phyloP scores from a whole-genome alignment of 495 filamentous ascomycete genomes.

The Mycothermus thermophilus region DNA sequence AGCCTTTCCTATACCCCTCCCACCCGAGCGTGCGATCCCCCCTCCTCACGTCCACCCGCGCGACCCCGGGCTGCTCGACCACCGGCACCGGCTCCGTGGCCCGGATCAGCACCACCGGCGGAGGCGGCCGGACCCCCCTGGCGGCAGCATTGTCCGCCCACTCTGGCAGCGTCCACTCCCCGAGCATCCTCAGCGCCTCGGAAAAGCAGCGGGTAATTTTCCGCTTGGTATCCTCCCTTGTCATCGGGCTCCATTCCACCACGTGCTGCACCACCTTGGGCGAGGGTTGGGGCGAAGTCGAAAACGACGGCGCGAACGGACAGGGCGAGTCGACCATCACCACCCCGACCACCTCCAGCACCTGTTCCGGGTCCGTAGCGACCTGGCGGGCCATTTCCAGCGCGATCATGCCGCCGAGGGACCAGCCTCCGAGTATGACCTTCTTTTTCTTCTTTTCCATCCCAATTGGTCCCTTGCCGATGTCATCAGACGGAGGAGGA shows the following conservation, averaged over 20 bases:
- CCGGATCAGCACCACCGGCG: slow-evolving; percentile 26
- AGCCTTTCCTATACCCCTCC: slow-evolving; percentile 19
- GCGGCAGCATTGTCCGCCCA: slow-evolving; percentile 10
- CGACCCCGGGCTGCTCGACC: slow-evolving; percentile 9
- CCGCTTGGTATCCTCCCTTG: slow-evolving; percentile 24
- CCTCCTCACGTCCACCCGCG: slow-evolving; percentile 23
- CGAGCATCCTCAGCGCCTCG: slow-evolving; percentile 24
- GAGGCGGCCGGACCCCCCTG: slow-evolving; percentile 5
- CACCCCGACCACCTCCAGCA: slow-evolving; percentile 27
- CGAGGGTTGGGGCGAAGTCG: no score
- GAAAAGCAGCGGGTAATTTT: slow-evolving; percentile 21
- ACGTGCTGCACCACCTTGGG: slow-evolving; percentile 12
- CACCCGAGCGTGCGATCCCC: slow-evolving; percentile 25
- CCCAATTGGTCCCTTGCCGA: no score
- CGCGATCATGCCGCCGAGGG: slow-evolving; percentile 28
- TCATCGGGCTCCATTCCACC: slow-evolving; percentile 17
- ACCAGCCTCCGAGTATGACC: slow-evolving; percentile 32
- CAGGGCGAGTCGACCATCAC: slow-evolving; percentile 33
- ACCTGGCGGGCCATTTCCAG: slow-evolving; percentile 28
- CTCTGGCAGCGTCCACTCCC: slow-evolving; percentile 21
- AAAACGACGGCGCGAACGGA: slow-evolving; percentile 5
- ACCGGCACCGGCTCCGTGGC: slow-evolving; percentile 21
- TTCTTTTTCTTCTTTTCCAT: no score
- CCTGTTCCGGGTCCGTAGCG: no score
- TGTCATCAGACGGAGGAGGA: no score